Conservation (phyloP, 1,284 basidiomycete species). For the Cyathus olla region DNA sequence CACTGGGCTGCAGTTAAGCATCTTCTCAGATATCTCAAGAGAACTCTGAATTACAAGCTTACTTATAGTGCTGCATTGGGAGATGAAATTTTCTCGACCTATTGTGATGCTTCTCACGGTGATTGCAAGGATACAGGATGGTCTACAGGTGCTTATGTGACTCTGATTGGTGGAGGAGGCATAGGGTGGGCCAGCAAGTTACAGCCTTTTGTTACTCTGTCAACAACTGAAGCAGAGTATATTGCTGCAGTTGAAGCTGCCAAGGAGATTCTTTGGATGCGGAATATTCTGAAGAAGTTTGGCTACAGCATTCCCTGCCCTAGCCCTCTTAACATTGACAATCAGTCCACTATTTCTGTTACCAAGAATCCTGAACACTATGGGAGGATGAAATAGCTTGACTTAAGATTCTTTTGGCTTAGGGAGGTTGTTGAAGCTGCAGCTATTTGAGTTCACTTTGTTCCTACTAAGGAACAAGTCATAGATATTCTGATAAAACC, state of each 20-base stretch:
- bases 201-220: slow-evolving; percentile 8
- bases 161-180: slow-evolving; percentile 9
- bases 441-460: too few species aligned
- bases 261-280: slow-evolving; percentile 14
- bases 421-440: too few species aligned
- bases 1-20: slow-evolving; percentile 35
- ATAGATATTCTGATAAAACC: too few species aligned
- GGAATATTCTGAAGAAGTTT: slow-evolving; percentile 12
- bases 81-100: not conserved
- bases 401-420: too few species aligned
- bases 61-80: not conserved
- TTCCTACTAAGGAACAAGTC: too few species aligned
- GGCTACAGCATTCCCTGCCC: not conserved
- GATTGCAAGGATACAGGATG: slow-evolving; percentile 3
- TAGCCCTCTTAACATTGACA: too few species aligned
- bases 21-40: slow-evolving; percentile 4
- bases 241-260: slow-evolving; percentile 15
- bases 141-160: slow-evolving; percentile 10
- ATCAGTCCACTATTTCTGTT: slow-evolving; percentile 13
- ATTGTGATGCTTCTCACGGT: slow-evolving; percentile 1
- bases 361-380: slow-evolving; percentile 11
- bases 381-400: slow-evolving; percentile 5
- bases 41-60: slow-evolving; percentile 5
- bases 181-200: slow-evolving; percentile 11
- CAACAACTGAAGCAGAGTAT: too few species aligned